phyloP scores from a whole-genome alignment of 805 yeast genomes.

The Yarrowia phangngaensis region DNA sequence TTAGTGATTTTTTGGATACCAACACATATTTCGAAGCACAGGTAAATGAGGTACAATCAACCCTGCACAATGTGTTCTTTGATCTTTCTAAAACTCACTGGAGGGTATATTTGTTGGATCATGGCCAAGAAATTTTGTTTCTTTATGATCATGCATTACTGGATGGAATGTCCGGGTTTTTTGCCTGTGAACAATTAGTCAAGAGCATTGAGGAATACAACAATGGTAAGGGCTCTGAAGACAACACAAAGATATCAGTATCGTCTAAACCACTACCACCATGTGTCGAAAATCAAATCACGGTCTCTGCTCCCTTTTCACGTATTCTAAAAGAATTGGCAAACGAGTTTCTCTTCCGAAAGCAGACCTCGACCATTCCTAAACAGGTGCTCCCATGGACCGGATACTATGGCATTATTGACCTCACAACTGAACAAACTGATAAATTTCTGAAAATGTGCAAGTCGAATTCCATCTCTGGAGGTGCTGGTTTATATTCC shows the following conservation, averaged over 20 bases:
- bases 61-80: constrained; percentile 3
- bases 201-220: not conserved
- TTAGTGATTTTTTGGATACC: not conserved
- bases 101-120: constrained; percentile 29
- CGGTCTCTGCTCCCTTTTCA: constrained; percentile 5
- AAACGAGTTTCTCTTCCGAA: constrained; percentile 4
- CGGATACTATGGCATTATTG: constrained; percentile 7
- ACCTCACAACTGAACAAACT: not conserved
- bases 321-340: constrained; percentile 6
- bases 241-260: not conserved
- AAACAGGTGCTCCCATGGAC: constrained; percentile 7
- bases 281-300: constrained; percentile 3
- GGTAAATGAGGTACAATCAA: constrained; percentile 5
- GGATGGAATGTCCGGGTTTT: constrained; percentile 33
- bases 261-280: constrained; percentile 5
- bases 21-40: not conserved
- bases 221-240: not conserved
- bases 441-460: constrained; percentile 10
- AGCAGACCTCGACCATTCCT: constrained; percentile 1
- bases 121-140: constrained; percentile 27
- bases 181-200: constrained; percentile 7
- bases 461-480: constrained; percentile 5
- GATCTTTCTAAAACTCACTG: constrained; percentile 27
- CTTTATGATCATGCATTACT: constrained; percentile 32
- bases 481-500: constrained; percentile 10